Evolutionary conservation across 2,329 filamentous ascomycete species (phyloP), one percentile per base, ranked within the genome.

Genomic region (Epichloe uncinata): DNA sequence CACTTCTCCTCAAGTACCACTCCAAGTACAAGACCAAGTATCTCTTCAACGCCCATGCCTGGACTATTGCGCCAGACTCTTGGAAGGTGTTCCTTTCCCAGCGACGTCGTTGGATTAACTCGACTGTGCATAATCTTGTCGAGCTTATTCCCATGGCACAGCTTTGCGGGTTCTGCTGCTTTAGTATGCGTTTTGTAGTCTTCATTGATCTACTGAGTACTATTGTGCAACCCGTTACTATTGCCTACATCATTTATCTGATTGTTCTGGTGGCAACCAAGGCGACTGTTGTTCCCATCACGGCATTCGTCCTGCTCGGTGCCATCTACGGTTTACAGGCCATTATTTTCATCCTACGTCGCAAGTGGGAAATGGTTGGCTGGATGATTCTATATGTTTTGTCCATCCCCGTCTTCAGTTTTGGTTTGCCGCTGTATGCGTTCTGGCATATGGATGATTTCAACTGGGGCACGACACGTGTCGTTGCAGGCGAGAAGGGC

Each of bases 371-470:
- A 66, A 97, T 97, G 91, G 85, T 98, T 58, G 93, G 91, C 36
- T 98, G 93, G 93, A 96, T 98, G 89, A 75, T 98, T 58, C 81
- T 98, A 55, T 98, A 98, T 68, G 79, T 98, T 52, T 55, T 93
- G 33, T 91, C 93, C 49, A 85, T 95, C 54, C 91, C 91, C 0
- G 79, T 98, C 55, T 98, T 95, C 75, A 84, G 87, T 42, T 88
- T 95, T 55, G 89, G 79, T 52, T 77, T 98, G 42, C 93, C 93
- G 0, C 72, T 98, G 30, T 97, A 97, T 67, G 78, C 91, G 46
- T 98, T 98, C 78, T 98, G 93, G 93, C 80, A 96, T 71, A 97
- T 97, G 93, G 93, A 98, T 67, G 93, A 98, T 70, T 98, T 98
- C 79, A 87, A 85, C 60, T 98, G 93, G 93, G 93, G 93, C 69